Conservation (phyloP, 139 green algal species). For the Desmodesmus armatus region DNA sequence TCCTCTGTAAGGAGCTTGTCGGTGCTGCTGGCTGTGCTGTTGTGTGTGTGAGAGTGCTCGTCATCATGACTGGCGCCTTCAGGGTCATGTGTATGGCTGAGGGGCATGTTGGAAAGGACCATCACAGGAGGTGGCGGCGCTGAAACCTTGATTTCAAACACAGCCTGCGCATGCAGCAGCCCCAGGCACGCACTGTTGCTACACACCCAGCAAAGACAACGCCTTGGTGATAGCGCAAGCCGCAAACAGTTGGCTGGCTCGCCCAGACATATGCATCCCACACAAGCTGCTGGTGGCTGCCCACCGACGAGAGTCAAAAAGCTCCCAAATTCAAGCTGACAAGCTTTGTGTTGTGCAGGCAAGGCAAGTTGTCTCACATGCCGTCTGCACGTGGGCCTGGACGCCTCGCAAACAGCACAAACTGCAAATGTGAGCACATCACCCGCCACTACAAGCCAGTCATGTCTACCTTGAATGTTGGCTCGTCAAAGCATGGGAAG, state of each 20-base stretch:
- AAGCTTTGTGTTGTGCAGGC: neutral
- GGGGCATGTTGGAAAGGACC: slow-evolving; percentile 86
- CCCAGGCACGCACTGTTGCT: neutral
- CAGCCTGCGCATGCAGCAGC: slow-evolving; percentile 64
- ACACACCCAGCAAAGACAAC: no score
- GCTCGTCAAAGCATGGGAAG: slow-evolving; percentile 96
- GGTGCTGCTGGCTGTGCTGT: neutral
- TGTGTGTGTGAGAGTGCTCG: neutral
- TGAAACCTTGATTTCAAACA: slow-evolving; percentile 60
- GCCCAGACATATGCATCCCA: no score
- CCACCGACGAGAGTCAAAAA: neutral
- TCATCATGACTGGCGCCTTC: neutral
- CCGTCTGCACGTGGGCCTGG: neutral
- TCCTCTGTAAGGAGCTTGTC: no score
- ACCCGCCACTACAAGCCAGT: neutral
- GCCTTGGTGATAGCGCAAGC: no score
- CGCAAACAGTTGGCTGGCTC: no score
- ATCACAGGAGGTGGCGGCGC: slow-evolving; percentile 45
- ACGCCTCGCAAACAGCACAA: neutral
- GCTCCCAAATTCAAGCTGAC: neutral
- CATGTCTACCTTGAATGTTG: slow-evolving; percentile 79
- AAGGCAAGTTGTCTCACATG: neutral
- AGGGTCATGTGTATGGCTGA: slow-evolving; percentile 21
- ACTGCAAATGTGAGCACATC: neutral
- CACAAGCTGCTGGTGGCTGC: no score